phyloP scores from a whole-genome alignment of 148 eudicot genomes.

The Camellia granthamiana region DNA sequence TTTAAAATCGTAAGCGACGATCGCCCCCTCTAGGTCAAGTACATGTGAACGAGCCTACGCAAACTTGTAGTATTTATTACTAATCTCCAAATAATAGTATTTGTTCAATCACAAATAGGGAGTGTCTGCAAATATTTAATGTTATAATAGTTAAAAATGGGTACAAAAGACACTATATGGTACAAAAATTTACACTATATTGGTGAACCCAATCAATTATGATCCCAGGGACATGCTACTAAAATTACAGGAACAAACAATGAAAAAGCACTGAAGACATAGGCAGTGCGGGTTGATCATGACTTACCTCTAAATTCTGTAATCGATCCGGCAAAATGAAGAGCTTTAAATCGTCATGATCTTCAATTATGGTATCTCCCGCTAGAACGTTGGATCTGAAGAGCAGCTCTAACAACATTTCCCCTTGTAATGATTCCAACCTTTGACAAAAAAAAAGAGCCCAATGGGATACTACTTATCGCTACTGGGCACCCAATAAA shows the following conservation, averaged over 20 bases:
- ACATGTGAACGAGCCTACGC: too few relatives aligned
- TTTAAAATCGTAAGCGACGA: too few relatives aligned
- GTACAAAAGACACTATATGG: too few relatives aligned
- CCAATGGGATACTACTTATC: constrained; percentile 10
- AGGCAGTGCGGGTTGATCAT: not conserved
- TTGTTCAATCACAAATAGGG: too few relatives aligned
- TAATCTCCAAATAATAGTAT: too few relatives aligned
- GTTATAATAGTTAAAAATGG: too few relatives aligned
- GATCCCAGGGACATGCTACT: not conserved
- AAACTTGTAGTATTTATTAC: too few relatives aligned
- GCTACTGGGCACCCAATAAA: not conserved
- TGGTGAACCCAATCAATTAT: too few relatives aligned
- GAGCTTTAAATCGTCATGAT: not conserved
- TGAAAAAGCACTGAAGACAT: not conserved
- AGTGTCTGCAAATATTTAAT: too few relatives aligned
- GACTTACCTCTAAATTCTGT: not conserved
- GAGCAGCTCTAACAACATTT: constrained; percentile 86
- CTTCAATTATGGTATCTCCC: constrained; percentile 37
- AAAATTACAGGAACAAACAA: not conserved
- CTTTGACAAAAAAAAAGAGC: constrained; percentile 31
- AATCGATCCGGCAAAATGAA: too few relatives aligned
- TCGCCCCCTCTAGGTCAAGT: too few relatives aligned
- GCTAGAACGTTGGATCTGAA: constrained; percentile 64
- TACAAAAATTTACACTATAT: too few relatives aligned
- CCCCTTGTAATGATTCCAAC: constrained; percentile 96